These are phyloP conservation scores for Suillus occidentalis DNA, from an alignment of 768 basidiomycete species.

Conservation along the genomic window DNA sequence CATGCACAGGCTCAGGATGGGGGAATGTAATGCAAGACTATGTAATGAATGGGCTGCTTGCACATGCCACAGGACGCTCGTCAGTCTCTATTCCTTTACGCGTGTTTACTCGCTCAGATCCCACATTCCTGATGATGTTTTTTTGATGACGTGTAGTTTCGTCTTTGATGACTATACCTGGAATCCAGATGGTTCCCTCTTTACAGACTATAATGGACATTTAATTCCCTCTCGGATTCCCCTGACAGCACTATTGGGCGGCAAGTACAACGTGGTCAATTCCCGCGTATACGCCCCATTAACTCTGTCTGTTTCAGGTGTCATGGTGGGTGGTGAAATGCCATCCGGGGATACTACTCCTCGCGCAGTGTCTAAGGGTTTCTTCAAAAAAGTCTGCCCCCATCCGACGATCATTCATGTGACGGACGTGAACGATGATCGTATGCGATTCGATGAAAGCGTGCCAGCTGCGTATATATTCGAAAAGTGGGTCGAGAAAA, in stretches of 20 bases:
- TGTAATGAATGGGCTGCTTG: conserved; percentile 36
- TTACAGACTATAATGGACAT: conserved; percentile 37
- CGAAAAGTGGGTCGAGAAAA: conserved; percentile 38
- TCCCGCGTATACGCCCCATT: not conserved
- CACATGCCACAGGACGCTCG: conserved; percentile 36
- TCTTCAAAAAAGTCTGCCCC: conserved; percentile 44
- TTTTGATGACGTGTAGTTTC: conserved; percentile 25
- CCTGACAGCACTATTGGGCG: conserved; percentile 39
- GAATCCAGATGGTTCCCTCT: conserved; percentile 35
- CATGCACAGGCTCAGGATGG: conserved; percentile 36
- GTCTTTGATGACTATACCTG: conserved; percentile 47
- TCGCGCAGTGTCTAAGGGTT: conserved; percentile 36
- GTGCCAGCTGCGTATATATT: conserved; percentile 32
- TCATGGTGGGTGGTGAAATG: conserved; percentile 42
- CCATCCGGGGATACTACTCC: conserved; percentile 32
- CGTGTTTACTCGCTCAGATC: not conserved
- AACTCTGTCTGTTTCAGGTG: conserved; percentile 27
- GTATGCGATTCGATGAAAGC: conserved; percentile 25
- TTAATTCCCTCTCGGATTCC: conserved; percentile 42
- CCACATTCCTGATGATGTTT: conserved; percentile 6
- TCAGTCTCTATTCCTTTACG: conserved; percentile 16
- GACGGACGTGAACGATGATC: conserved; percentile 28
- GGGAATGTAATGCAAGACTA: conserved; percentile 44
- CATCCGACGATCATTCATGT: conserved; percentile 34
- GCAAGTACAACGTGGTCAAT: conserved; percentile 19